Conservation (phyloP, 2,329 filamentous ascomycete species). For the Aaosphaeria arxii region DNA sequence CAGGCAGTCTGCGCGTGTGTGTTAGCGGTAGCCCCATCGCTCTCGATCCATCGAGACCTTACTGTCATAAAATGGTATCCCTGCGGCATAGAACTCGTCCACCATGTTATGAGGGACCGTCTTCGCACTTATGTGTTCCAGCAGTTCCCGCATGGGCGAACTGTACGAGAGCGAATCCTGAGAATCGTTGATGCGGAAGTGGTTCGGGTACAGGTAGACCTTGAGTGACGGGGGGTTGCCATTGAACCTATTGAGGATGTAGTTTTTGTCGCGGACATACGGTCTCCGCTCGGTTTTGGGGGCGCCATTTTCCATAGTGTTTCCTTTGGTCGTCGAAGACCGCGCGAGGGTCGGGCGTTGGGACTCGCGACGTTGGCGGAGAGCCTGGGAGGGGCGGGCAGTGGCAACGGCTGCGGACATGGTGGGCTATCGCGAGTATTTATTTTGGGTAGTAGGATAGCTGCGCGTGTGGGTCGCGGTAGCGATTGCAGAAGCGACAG, state of each 20-base stretch:
- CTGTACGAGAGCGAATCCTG: slow-evolving; percentile 90
- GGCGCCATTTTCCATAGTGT: slow-evolving; percentile 22
- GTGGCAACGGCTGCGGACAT: slow-evolving; percentile 34
- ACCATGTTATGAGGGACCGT: slow-evolving; percentile 90
- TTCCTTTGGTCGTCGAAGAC: slow-evolving; percentile 21
- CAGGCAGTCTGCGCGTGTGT: slow-evolving; percentile 59
- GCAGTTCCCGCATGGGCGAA: slow-evolving; percentile 79
- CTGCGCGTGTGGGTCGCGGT: neutral
- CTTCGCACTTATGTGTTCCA: slow-evolving; percentile 72
- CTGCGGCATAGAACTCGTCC: slow-evolving; percentile 67
- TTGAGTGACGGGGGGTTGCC: slow-evolving; percentile 76
- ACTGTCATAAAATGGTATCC: slow-evolving; percentile 82
- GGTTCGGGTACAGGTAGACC: slow-evolving; percentile 77
- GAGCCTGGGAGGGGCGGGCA: slow-evolving; percentile 38
- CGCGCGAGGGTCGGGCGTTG: slow-evolving; percentile 38
- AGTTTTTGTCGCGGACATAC: slow-evolving; percentile 62
- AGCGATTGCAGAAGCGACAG: too few species aligned
- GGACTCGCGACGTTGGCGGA: slow-evolving; percentile 43
- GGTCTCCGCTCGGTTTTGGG: slow-evolving; percentile 28
- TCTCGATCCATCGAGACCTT: slow-evolving; percentile 37
- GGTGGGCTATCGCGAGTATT: neutral
- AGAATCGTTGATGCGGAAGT: slow-evolving; percentile 83
- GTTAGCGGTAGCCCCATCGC: neutral
- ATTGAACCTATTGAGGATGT: slow-evolving; percentile 79
- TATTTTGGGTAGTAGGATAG: neutral